Evolutionary conservation across 2,329 filamentous ascomycete species (phyloP).

Genomic region (Onygenales sp.): DNA sequence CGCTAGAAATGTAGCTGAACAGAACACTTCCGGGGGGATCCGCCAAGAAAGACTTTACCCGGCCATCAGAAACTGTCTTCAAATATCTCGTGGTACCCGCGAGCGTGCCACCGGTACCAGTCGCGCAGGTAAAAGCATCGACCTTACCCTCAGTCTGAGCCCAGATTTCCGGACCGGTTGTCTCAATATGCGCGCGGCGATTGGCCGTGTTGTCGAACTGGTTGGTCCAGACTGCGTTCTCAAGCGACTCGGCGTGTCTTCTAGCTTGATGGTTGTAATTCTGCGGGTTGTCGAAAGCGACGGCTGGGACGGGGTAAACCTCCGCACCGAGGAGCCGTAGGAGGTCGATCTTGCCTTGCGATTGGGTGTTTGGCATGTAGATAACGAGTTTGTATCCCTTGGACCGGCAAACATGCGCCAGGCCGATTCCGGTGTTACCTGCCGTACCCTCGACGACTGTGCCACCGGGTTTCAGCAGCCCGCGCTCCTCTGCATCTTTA

Average conservation of each 20-base stretch:
- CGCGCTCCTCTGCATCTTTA: slow-evolving; percentile 81
- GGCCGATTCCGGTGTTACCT: slow-evolving; percentile 94
- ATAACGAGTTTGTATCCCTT: slow-evolving; percentile 93
- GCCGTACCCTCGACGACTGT: slow-evolving; percentile 96
- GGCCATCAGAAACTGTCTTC: slow-evolving; percentile 69
- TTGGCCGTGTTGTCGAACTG: slow-evolving; percentile 98
- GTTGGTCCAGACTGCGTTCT: slow-evolving; percentile 95
- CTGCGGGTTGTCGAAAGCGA: slow-evolving; percentile 85
- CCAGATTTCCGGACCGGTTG: slow-evolving; percentile 97
- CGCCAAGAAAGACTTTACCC: slow-evolving; percentile 79
- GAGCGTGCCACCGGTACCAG: slow-evolving; percentile 83
- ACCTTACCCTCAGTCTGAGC: slow-evolving; percentile 74
- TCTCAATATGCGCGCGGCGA: slow-evolving; percentile 87
- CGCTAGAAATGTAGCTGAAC: slow-evolving; percentile 81
- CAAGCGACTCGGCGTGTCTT: slow-evolving; percentile 74
- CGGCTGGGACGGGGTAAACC: slow-evolving; percentile 90
- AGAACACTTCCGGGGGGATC: slow-evolving; percentile 91
- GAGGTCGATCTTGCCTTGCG: slow-evolving; percentile 93
- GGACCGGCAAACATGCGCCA: slow-evolving; percentile 89
- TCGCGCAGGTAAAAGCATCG: slow-evolving; percentile 92
- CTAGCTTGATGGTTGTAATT: slow-evolving; percentile 98
- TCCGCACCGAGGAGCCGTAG: slow-evolving; percentile 84
- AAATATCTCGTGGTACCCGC: slow-evolving; percentile 82
- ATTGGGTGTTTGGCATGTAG: slow-evolving; percentile 99
- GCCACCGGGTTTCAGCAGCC: slow-evolving; percentile 71